Conservation (phyloP, 2,329 filamentous ascomycete genomes). For the Neonectria hederae region DNA sequence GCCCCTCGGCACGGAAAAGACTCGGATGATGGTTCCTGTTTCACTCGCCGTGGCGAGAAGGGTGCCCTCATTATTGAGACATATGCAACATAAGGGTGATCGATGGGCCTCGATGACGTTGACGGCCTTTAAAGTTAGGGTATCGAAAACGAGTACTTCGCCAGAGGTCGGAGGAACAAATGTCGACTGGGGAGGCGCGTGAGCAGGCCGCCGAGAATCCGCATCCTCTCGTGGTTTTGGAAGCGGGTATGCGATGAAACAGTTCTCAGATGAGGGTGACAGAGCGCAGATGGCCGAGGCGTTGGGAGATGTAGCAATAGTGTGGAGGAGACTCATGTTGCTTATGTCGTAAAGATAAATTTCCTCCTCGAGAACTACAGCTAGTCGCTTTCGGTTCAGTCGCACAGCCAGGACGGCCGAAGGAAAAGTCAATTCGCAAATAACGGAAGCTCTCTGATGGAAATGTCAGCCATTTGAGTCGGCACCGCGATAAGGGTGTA, state of each 20-base stretch:
- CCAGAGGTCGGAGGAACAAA: conserved; percentile 87
- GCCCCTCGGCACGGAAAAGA: conserved; percentile 90
- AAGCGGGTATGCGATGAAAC: conserved; percentile 92
- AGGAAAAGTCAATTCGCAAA: conserved; percentile 98
- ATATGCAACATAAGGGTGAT: conserved; percentile 88
- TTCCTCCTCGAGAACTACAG: conserved; percentile 93
- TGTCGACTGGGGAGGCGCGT: conserved; percentile 82
- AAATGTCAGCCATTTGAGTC: conserved; percentile 28
- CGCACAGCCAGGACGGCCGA: conserved; percentile 95
- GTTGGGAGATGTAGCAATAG: conserved; percentile 93
- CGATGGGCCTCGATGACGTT: conserved; percentile 97
- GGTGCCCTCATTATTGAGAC: conserved; percentile 91
- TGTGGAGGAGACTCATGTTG: conserved; percentile 95
- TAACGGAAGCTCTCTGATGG: conserved; percentile 74
- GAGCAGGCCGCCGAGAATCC: conserved; percentile 71
- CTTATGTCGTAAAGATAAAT: conserved; percentile 99
- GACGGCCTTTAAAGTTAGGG: conserved; percentile 86
- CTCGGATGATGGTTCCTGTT: conserved; percentile 95
- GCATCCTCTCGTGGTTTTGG: conserved; percentile 75
- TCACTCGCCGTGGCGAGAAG: conserved; percentile 94
- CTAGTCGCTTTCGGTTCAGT: conserved; percentile 91
- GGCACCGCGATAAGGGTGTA: conserved; percentile 1
- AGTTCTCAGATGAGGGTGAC: conserved; percentile 93
- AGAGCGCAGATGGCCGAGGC: conserved; percentile 90
- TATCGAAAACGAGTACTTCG: conserved; percentile 93